Evolutionary conservation across 2,329 filamentous ascomycete species (phyloP).

Genomic region (Monosporascus sp.): DNA sequence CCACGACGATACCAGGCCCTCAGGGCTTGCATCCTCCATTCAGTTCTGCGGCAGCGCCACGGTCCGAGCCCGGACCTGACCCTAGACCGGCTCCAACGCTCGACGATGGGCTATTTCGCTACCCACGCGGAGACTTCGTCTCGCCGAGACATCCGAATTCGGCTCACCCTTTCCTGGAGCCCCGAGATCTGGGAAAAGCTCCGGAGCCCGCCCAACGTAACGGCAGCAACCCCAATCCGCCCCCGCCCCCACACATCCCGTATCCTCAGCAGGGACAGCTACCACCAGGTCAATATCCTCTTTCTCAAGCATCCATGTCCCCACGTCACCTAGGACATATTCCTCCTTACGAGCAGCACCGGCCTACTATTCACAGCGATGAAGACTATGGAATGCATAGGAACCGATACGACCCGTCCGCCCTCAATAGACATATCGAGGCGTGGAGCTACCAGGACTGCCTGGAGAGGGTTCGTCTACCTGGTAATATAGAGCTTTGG

Average conservation of each 20-base stretch:
- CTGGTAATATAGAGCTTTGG: background rate
- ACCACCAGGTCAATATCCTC: conserved; percentile 40
- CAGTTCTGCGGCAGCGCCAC: conserved; percentile 14
- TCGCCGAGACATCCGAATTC: conserved; percentile 18
- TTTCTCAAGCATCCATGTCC: conserved; percentile 37
- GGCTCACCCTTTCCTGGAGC: conserved; percentile 20
- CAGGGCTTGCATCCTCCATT: conserved; percentile 24
- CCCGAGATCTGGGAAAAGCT: conserved; percentile 20
- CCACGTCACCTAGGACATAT: conserved; percentile 42
- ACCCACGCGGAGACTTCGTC: conserved; percentile 20
- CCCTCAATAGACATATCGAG: conserved; percentile 44
- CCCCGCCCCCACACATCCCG: conserved; percentile 30
- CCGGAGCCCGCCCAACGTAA: conserved; percentile 16
- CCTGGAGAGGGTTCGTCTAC: conserved; percentile 37
- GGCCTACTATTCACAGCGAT: conserved; percentile 37
- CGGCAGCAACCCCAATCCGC: conserved; percentile 20
- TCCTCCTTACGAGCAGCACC: conserved; percentile 41
- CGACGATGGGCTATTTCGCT: conserved; percentile 25
- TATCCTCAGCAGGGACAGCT: conserved; percentile 40
- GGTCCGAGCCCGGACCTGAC: conserved; percentile 21
- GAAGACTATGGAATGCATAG: conserved; percentile 37
- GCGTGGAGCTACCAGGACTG: conserved; percentile 49
- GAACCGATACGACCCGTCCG: conserved; percentile 36
- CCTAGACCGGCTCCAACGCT: conserved; percentile 20
- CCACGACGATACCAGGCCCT: conserved; percentile 17